Base-by-base conservation (phyloP, 2,329 filamentous ascomycete genomes). In the Plectosphaerella cucumerina region DNA sequence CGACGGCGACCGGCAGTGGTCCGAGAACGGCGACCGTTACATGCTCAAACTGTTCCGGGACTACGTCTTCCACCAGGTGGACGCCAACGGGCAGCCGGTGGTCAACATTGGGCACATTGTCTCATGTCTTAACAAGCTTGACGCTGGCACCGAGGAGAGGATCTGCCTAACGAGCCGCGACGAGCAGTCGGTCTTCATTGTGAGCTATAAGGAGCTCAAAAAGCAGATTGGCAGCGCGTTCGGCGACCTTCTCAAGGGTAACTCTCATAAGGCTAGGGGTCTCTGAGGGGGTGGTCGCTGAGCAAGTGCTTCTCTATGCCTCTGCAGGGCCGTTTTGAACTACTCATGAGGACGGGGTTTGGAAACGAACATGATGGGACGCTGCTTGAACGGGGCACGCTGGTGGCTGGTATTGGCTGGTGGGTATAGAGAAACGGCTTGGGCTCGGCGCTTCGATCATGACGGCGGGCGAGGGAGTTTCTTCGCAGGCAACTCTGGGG, bases 1-100 rank as follows among this genome's bases (percentile, higher is more conserved):
- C 55, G 88, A 90, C 49, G 84, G 85, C 39, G 87, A 92, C 54
- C 74, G 79, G 0, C 77, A 82, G 46, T 99, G 94, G 93, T 89
- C 90, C 5, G 93, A 97, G 67, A 94, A 89, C 45, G 93, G 93
- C 22, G 90, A 96, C 61, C 84, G 92, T 23, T 97, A 96, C 66
- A 88, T 90, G 65, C 77, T 99, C 57, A 97, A 96, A 70, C 80
- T 99, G 9, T 97, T 97, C 75, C 84, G 94, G 47, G 94, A 99
- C 70, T 97, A 95, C 61, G 90, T 97, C 39, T 99, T 97, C 71
- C 94, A 99, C 67, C 92, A 96, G 63, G 91, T 97, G 12, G 91
- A 97, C 65, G 80, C 82, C 26, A 84, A 90, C 51, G 91, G 90
- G 14, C 87, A 89, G 49, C 88, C 94, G 0, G 86, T 92, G 2